Conservation (phyloP, 305 asterid species). For the Fraxinus ornus region DNA sequence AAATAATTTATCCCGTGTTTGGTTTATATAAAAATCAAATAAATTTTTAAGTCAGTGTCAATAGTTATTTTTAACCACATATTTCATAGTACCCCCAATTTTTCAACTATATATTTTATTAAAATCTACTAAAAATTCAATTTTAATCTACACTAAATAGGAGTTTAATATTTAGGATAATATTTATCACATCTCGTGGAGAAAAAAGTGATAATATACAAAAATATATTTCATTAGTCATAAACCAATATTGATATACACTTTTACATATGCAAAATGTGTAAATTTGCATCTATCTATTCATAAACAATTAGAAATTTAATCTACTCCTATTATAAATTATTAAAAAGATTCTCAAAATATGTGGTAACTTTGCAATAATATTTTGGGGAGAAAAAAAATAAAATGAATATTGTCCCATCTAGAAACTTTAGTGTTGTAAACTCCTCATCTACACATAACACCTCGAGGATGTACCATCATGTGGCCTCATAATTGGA, state of each 20-base stretch:
- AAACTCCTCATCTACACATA: conserved; percentile 13
- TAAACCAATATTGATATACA: neutral
- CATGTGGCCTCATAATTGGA: neutral
- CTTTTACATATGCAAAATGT: neutral
- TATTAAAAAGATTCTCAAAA: neutral
- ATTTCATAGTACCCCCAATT: neutral
- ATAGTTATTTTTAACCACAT: neutral
- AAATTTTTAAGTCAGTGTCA: neutral
- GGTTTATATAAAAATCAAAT: neutral
- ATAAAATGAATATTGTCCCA: conserved; percentile 15
- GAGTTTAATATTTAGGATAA: neutral
- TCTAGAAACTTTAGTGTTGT: conserved; percentile 21
- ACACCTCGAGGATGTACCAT: neutral
- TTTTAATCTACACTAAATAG: neutral
- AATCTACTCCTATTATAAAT: neutral
- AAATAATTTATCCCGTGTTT: neutral
- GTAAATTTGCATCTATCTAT: neutral
- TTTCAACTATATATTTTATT: neutral
- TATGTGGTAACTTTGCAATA: conserved; percentile 6
- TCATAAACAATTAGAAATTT: neutral
- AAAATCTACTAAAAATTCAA: neutral
- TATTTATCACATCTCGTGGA: neutral
- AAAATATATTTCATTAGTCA: neutral
- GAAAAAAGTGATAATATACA: neutral
- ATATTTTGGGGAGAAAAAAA: conserved; percentile 1